These are phyloP conservation scores for Pichia kluyveri DNA, from an alignment of 805 yeast genomes.

Conservation along the genomic window DNA sequence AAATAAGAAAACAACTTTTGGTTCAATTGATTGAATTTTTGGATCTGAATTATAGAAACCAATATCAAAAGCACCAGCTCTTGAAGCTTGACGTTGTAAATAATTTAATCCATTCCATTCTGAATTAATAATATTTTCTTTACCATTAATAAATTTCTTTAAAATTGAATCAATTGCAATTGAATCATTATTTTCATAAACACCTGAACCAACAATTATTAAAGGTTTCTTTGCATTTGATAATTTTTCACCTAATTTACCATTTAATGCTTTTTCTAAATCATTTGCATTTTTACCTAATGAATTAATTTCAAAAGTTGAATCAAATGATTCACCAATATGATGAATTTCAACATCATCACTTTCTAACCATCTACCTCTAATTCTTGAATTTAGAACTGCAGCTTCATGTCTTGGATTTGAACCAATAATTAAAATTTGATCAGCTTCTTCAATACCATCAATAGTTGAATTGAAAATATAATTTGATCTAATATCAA, in stretches of 20 bases:
- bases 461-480: conserved; percentile 70
- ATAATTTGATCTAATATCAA: conserved; percentile 71
- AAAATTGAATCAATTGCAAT: conserved; percentile 49
- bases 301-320: conserved; percentile 59
- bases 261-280: conserved; percentile 50
- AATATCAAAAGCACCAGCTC: conserved; percentile 78
- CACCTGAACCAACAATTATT: conserved; percentile 75
- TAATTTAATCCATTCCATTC: conserved; percentile 79
- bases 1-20: conserved; percentile 70
- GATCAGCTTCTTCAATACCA: conserved; percentile 79
- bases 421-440: conserved; percentile 70
- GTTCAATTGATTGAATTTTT: conserved; percentile 38
- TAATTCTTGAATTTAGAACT: conserved; percentile 72
- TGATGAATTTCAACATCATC: conserved; percentile 54
- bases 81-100: conserved; percentile 79
- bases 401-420: conserved; percentile 90
- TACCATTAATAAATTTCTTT: conserved; percentile 49
- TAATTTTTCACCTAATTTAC: conserved; percentile 61
- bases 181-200: conserved; percentile 59
- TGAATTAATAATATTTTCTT: conserved; percentile 51
- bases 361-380: conserved; percentile 70
- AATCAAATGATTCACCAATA: conserved; percentile 69
- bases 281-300: conserved; percentile 54
- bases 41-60: conserved; percentile 55
- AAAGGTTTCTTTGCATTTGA: conserved; percentile 62